phyloP scores from a whole-genome alignment of 2,329 filamentous ascomycete genomes.

The Atkinsonella hypoxylon region DNA sequence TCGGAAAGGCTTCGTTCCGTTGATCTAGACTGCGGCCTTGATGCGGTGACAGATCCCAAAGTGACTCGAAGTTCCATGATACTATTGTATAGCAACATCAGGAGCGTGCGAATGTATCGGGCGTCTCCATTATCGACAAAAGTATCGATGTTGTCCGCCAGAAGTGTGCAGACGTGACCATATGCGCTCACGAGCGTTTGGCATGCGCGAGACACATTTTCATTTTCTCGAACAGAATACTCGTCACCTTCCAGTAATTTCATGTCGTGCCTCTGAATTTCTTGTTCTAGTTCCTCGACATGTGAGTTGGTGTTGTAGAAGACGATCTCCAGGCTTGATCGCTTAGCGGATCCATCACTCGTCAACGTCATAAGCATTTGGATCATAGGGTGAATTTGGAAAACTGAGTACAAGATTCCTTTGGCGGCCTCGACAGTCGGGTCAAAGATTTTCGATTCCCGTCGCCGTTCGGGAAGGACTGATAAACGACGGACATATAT shows the following conservation, averaged over 20 bases:
- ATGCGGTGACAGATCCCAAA: conserved; percentile 22
- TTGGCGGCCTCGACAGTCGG: conserved; percentile 54
- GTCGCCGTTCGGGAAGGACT: conserved; percentile 49
- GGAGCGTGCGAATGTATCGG: conserved; percentile 52
- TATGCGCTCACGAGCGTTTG: conserved; percentile 53
- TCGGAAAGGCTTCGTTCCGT: conserved; percentile 10
- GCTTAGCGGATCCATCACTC: conserved; percentile 46
- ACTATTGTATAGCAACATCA: conserved; percentile 54
- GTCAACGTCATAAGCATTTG: conserved; percentile 52
- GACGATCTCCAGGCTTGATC: conserved; percentile 53
- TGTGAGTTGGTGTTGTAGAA: conserved; percentile 58
- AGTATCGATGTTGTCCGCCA: conserved; percentile 49
- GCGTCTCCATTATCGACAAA: conserved; percentile 55
- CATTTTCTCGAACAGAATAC: conserved; percentile 41
- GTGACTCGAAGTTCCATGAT: conserved; percentile 54
- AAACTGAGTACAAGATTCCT: conserved; percentile 54
- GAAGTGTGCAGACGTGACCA: conserved; percentile 49
- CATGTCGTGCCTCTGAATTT: conserved; percentile 49
- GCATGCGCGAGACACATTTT: conserved; percentile 51
- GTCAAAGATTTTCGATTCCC: conserved; percentile 49
- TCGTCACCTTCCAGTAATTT: conserved; percentile 35
- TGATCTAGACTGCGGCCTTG: conserved; percentile 13
- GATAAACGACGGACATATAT: conserved; percentile 53
- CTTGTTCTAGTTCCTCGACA: conserved; percentile 52
- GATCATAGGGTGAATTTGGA: conserved; percentile 56